These are phyloP conservation scores for Hymenoscyphus occultus DNA, from an alignment of 2,329 filamentous ascomycete genomes.

Conservation along the genomic window DNA sequence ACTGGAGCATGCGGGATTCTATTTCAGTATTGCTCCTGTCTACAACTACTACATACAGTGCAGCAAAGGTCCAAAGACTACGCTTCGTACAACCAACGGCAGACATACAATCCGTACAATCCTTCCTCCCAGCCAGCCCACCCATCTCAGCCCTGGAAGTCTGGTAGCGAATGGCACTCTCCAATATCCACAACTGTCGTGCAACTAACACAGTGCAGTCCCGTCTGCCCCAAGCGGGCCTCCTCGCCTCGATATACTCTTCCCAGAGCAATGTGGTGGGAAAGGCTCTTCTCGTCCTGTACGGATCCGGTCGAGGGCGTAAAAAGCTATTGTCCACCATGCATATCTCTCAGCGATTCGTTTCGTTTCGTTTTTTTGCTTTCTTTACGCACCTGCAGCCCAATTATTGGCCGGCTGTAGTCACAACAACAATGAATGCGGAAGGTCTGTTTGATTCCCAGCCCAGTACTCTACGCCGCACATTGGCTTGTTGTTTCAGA, in stretches of 20 bases:
- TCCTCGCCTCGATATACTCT: background rate
- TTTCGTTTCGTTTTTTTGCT: too few species aligned
- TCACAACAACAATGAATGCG: slow-evolving; percentile 13
- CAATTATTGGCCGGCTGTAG: slow-evolving; percentile 7
- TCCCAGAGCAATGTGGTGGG: background rate
- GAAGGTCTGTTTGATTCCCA: slow-evolving; percentile 23
- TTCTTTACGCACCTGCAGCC: background rate
- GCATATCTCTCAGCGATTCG: background rate
- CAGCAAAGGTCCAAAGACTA: background rate
- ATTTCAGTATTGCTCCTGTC: background rate
- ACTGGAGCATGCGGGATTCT: background rate
- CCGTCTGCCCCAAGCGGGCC: background rate
- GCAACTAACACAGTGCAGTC: background rate
- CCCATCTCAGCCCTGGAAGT: too few species aligned
- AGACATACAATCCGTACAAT: background rate
- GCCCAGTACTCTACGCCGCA: background rate
- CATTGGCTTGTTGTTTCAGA: slow-evolving; percentile 26
- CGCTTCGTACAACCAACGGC: background rate
- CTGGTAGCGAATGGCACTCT: too few species aligned
- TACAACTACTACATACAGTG: too few species aligned
- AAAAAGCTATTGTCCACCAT: slow-evolving; percentile 6
- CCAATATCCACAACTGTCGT: slow-evolving; percentile 9
- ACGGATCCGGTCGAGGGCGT: background rate
- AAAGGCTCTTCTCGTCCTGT: background rate
- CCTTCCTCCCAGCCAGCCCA: too few species aligned